Evolutionary conservation across 495 filamentous ascomycete genomes (phyloP).

Genomic region (Penicillium pancosmium): DNA sequence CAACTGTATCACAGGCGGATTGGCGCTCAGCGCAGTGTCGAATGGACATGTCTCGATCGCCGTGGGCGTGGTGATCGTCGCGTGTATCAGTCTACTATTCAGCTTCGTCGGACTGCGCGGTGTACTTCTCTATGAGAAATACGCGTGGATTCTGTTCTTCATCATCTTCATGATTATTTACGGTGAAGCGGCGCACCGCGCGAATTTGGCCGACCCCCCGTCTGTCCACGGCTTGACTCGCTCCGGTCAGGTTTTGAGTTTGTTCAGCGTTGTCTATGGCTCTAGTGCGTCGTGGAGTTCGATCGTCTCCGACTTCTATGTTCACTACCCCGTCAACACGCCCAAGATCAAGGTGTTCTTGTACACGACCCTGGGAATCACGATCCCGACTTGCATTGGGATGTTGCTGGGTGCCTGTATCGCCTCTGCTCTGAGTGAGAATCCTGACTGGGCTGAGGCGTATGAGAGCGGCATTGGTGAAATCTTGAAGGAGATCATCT

Average conservation of each 20-base stretch:
- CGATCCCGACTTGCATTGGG: constrained; percentile 58
- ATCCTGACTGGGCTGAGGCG: constrained; percentile 47
- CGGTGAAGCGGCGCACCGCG: constrained; percentile 51
- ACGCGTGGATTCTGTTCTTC: constrained; percentile 60
- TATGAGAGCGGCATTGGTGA: constrained; percentile 61
- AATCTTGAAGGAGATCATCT: constrained; percentile 55
- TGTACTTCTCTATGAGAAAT: constrained; percentile 63
- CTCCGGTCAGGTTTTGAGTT: constrained; percentile 51
- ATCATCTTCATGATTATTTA: constrained; percentile 61
- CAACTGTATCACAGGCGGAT: constrained; percentile 42
- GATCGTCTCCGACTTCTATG: constrained; percentile 64
- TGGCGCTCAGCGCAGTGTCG: constrained; percentile 39
- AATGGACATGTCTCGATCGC: constrained; percentile 39
- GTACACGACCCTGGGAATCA: constrained; percentile 42
- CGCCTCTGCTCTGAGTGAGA: constrained; percentile 53
- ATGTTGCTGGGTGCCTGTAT: constrained; percentile 57
- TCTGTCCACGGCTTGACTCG: constrained; percentile 42
- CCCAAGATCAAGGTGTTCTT: constrained; percentile 57
- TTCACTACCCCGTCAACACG: constrained; percentile 58
- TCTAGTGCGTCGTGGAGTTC: constrained; percentile 62
- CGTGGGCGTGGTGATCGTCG: constrained; percentile 50
- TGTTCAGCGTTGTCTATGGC: constrained; percentile 60
- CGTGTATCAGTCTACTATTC: constrained; percentile 55
- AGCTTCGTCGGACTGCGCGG: constrained; percentile 61
- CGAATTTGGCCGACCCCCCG: constrained; percentile 42